Conservation (phyloP, 768 basidiomycete genomes). For the Dictyophora rubrovolvata region DNA sequence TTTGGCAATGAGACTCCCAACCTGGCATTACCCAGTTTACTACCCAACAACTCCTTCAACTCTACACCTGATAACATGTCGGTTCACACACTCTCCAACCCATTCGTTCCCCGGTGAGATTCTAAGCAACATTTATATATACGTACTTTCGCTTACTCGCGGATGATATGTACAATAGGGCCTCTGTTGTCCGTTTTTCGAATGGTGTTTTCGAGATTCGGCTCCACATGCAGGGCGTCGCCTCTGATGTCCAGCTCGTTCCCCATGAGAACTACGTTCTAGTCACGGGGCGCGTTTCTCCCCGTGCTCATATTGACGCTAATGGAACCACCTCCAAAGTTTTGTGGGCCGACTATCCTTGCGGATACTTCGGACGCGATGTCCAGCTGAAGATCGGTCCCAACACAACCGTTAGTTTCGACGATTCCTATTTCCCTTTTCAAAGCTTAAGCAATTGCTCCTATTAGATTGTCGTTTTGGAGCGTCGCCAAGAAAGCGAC, state of each 20-base stretch:
- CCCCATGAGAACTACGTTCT: not conserved
- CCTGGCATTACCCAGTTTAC: not conserved
- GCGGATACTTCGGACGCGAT: slow-evolving; percentile 1
- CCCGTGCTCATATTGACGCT: not conserved
- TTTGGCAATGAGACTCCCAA: not conserved
- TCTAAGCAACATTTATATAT: not conserved
- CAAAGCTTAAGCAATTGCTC: not conserved
- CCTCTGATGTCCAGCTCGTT: not conserved
- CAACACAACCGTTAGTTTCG: not conserved
- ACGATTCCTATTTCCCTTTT: not conserved
- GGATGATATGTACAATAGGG: not conserved
- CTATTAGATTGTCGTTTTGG: slow-evolving; percentile 1
- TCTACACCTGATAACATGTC: not conserved
- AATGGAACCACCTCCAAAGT: not conserved
- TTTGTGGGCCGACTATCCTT: slow-evolving; percentile 3
- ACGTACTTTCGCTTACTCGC: not conserved
- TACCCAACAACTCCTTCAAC: not conserved
- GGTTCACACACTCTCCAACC: not conserved
- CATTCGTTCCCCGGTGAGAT: not conserved
- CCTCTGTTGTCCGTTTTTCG: not conserved
- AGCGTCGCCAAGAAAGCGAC: slow-evolving; percentile 2
- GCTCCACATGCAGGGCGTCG: not conserved
- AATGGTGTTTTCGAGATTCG: not conserved
- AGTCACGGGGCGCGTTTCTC: not conserved
- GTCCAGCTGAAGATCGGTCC: not conserved